Evolutionary conservation across 371 early-diverging fungal species (phyloP), one percentile per base, ranked within the genome.

Genomic region (Lichtheimia ornata): DNA sequence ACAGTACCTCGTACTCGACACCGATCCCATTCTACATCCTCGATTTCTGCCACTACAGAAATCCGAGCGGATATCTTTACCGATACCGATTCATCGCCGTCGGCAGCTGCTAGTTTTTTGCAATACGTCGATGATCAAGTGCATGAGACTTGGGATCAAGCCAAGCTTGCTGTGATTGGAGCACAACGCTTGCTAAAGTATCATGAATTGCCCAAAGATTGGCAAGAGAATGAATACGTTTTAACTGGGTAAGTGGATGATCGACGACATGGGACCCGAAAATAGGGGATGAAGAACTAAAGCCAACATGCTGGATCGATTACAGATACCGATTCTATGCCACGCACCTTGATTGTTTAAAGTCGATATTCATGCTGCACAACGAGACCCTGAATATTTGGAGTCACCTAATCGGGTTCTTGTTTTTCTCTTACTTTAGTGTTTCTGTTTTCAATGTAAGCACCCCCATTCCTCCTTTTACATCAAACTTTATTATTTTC

Each of bases 321-420:
- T 5, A 2, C 52, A 73, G 77, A 42, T 87, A 88, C 59, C 85
- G 88, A 4, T 88, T 88, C 61, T 74, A 79, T 30, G 71, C 80
- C 15, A 72, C 73, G 35, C 74, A 75, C 45, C 73, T 75, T 13
- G 77, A 79, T 24, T 88, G 88, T 59, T 65, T 88, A 13, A 65
- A 70, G 72, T 82, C 84, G 15, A 84, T 90, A 35, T 87, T 90
- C 69, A 72, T 65, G 63, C 65, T 88, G 42, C 90, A 90, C 64
- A 90, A 90, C 25, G 89, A 90, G 72, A 89, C 90, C 5, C 76
- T 84, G 62, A 89, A 90, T 56, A 88, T 88, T 41, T 87, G 86
- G 86, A 86, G 87, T 28, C 90, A 88, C 66, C 69, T 90, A 59
- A 52, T 88, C 11, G 90, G 89, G 0, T 77, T 86, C 50, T 53